Evolutionary conservation across 345 rosid genomes (phyloP).

Genomic region (Boechera retrofracta): DNA sequence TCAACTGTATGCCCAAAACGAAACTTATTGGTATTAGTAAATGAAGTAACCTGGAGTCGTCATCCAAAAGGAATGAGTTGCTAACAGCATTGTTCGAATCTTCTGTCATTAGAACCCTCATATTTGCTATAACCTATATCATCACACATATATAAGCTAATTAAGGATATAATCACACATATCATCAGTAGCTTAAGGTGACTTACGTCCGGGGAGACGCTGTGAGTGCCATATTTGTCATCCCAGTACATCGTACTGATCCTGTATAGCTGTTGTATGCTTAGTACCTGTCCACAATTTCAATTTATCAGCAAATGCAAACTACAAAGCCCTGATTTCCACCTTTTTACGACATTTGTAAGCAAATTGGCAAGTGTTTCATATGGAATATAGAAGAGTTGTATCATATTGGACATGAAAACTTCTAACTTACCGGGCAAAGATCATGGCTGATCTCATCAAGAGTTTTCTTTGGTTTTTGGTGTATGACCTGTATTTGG

Average conservation of each 20-base stretch:
- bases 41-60: slow-evolving; percentile 83
- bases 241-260: slow-evolving; percentile 98
- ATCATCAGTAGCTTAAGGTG: slow-evolving; percentile 27
- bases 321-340: not conserved
- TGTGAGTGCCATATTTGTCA: slow-evolving; percentile 92
- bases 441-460: slow-evolving; percentile 93
- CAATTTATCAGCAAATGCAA: slow-evolving; percentile 6
- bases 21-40: slow-evolving; percentile 2
- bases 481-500: slow-evolving; percentile 80
- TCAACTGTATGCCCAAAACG: not conserved
- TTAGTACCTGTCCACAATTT: slow-evolving; percentile 62
- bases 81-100: slow-evolving; percentile 95
- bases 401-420: not conserved
- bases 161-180: slow-evolving; percentile 1
- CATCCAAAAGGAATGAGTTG: slow-evolving; percentile 90
- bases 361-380: not conserved
- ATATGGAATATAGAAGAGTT: not conserved
- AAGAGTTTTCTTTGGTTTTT: slow-evolving; percentile 85
- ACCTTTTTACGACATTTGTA: not conserved
- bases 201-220: slow-evolving; percentile 90
- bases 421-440: slow-evolving; percentile 72
- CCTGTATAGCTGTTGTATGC: slow-evolving; percentile 87
- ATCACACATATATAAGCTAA: not conserved
- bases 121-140: slow-evolving; percentile 75
- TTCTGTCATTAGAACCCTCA: slow-evolving; percentile 96